phyloP scores from a whole-genome alignment of 352 stramenopile genomes.

The Globisporangium solare region DNA sequence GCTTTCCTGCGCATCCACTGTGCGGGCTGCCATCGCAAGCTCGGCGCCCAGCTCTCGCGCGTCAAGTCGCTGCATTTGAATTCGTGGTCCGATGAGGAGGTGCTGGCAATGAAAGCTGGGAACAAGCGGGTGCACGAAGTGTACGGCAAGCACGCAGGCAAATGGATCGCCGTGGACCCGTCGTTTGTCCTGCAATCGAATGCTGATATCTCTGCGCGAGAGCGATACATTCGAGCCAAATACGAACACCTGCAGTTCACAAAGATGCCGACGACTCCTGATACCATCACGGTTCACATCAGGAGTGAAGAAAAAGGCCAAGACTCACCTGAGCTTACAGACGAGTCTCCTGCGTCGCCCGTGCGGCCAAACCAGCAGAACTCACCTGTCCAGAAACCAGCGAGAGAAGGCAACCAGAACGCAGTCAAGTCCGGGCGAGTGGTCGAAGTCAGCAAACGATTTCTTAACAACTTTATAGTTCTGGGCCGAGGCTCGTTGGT shows the following conservation, averaged over 20 bases:
- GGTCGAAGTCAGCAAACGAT: conserved; percentile 74
- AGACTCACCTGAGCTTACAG: conserved; percentile 45
- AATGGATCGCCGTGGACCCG: conserved; percentile 43
- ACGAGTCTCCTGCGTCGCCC: conserved; percentile 21
- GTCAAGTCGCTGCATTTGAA: conserved; percentile 82
- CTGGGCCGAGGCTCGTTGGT: conserved; percentile 55
- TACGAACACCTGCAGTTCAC: conserved; percentile 69
- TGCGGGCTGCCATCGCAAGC: conserved; percentile 91
- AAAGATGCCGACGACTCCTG: conserved; percentile 25
- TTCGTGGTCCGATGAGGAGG: conserved; percentile 69
- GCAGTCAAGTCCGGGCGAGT: conserved; percentile 42
- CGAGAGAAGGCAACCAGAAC: conserved; percentile 25
- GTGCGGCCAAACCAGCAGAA: conserved; percentile 29
- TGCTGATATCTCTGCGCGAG: conserved; percentile 32
- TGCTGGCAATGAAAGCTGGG: conserved; percentile 61
- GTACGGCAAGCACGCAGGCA: conserved; percentile 52
- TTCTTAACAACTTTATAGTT: conserved; percentile 83
- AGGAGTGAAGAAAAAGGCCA: conserved; percentile 41
- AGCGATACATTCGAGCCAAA: conserved; percentile 62
- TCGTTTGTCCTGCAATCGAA: conserved; percentile 34
- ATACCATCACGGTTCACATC: background rate
- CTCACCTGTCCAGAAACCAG: conserved; percentile 17
- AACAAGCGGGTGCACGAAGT: conserved; percentile 63
- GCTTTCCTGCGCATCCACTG: conserved; percentile 96
- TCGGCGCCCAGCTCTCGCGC: conserved; percentile 93